phyloP scores from a whole-genome alignment of 306 rosid species.

The Prunus dulcis region DNA sequence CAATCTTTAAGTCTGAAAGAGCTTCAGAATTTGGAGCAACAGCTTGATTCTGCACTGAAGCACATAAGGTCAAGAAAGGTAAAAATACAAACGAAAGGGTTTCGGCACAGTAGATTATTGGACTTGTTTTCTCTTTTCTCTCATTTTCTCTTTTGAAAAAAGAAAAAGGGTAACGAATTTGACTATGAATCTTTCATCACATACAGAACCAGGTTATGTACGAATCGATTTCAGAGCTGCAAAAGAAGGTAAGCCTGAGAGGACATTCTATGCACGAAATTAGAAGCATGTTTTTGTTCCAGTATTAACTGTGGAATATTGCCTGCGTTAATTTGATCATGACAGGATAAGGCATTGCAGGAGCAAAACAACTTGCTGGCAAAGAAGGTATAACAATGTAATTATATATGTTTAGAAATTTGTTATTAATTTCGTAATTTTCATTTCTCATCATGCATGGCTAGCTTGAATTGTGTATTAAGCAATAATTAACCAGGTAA shows the following conservation, averaged over 20 bases:
- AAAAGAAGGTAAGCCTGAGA: slow-evolving; percentile 55
- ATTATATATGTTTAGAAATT: not conserved
- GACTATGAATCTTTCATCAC: not conserved
- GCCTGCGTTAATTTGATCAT: not conserved
- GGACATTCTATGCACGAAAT: not conserved
- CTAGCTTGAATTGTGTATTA: not conserved
- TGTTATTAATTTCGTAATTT: not conserved
- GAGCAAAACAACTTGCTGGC: slow-evolving; percentile 66
- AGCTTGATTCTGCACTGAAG: slow-evolving; percentile 78
- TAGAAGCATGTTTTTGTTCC: not conserved
- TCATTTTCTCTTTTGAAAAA: not conserved
- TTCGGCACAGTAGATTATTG: not conserved
- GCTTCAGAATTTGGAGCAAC: slow-evolving; percentile 84
- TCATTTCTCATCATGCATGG: not conserved
- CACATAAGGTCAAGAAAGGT: slow-evolving; percentile 79
- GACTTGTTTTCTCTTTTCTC: not conserved
- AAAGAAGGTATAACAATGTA: slow-evolving; percentile 44
- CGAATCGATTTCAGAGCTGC: slow-evolving; percentile 76
- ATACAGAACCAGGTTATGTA: slow-evolving; percentile 78
- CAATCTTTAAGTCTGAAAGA: slow-evolving; percentile 57
- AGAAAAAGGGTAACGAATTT: not conserved
- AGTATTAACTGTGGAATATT: not conserved
- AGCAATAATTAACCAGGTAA: slow-evolving; percentile 36
- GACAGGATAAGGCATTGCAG: slow-evolving; percentile 67
- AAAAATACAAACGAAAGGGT: slow-evolving; percentile 1